Conservation (phyloP, 2,329 filamentous ascomycete genomes). For the Myriosclerotinia scirpicola region DNA sequence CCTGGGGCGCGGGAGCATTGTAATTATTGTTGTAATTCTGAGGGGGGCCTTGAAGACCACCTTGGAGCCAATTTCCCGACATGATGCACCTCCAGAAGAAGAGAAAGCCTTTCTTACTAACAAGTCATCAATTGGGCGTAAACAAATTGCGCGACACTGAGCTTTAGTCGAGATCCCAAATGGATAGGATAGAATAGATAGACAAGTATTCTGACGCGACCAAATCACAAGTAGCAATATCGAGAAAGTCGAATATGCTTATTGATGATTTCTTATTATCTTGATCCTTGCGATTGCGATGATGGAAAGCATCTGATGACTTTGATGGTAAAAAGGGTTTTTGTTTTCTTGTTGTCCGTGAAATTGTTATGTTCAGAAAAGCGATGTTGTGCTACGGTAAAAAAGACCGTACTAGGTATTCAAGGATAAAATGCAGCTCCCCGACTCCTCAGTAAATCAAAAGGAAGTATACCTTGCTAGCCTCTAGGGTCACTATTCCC, state of each 20-base stretch:
- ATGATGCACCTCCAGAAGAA: constrained; percentile 27
- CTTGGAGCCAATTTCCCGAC: constrained; percentile 35
- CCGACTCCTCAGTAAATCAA: constrained; percentile 12
- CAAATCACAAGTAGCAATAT: constrained; percentile 5
- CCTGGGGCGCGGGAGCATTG: constrained; percentile 10
- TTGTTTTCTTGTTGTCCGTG: constrained; percentile 6
- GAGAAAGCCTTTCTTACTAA: constrained; percentile 20
- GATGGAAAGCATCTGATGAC: constrained; percentile 17
- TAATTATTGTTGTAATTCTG: constrained; percentile 27
- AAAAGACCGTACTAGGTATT: background rate
- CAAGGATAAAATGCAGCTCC: constrained; percentile 18
- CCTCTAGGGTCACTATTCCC: constrained; percentile 42
- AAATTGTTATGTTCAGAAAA: constrained; percentile 17
- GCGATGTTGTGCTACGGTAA: constrained; percentile 18
- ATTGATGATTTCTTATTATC: constrained; percentile 4
- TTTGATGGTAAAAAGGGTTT: constrained; percentile 12
- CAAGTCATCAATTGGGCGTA: constrained; percentile 27
- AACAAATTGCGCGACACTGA: constrained; percentile 1
- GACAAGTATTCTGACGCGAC: constrained; percentile 19
- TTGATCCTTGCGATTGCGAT: constrained; percentile 4
- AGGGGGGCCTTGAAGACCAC: constrained; percentile 25
- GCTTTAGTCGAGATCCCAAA: background rate
- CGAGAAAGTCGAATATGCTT: background rate
- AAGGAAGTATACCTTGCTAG: constrained; percentile 37
- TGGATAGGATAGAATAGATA: background rate